Percentiles rank a stretch among this genome's conserved stretches.
Evolutionary conservation across 1,284 basidiomycete genomes (phyloP).

Genomic region (Meripilus lineatus): DNA sequence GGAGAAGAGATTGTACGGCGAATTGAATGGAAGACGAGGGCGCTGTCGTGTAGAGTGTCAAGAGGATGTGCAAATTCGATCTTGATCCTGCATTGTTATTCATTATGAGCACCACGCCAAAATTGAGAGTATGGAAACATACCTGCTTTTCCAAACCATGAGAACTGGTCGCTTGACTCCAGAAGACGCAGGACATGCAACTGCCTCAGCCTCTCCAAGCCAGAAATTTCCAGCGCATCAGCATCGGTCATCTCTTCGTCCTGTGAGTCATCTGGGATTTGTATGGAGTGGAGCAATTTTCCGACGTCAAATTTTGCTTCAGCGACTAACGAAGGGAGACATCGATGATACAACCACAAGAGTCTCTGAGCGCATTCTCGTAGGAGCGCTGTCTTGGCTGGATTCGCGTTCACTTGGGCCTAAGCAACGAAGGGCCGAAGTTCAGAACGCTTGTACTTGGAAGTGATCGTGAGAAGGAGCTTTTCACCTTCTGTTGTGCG

Average conservation of each 20-base stretch:
- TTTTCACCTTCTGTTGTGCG: slow-evolving; percentile 28
- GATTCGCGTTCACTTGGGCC: slow-evolving; percentile 21
- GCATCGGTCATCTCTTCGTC: too few species aligned
- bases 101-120: not conserved
- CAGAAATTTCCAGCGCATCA: too few species aligned
- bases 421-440: too few species aligned
- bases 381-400: slow-evolving; percentile 51
- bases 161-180: slow-evolving; percentile 69
- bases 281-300: slow-evolving; percentile 62
- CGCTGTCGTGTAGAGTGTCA: slow-evolving; percentile 56
- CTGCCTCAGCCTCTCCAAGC: slow-evolving; percentile 61
- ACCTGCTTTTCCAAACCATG: slow-evolving; percentile 74
- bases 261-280: slow-evolving; percentile 15
- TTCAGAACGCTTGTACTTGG: too few species aligned
- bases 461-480: not conserved
- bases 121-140: slow-evolving; percentile 17
- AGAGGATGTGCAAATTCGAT: slow-evolving; percentile 62
- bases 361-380: slow-evolving; percentile 77
- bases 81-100: slow-evolving; percentile 30
- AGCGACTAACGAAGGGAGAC: slow-evolving; percentile 66
- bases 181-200: slow-evolving; percentile 78
- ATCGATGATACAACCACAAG: slow-evolving; percentile 80
- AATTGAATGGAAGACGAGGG: slow-evolving; percentile 46
- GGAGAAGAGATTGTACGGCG: slow-evolving; percentile 55
- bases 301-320: slow-evolving; percentile 86